Evolutionary conservation across 2,329 filamentous ascomycete genomes (phyloP).

Genomic region (Penicillium fuscoglaucum): DNA sequence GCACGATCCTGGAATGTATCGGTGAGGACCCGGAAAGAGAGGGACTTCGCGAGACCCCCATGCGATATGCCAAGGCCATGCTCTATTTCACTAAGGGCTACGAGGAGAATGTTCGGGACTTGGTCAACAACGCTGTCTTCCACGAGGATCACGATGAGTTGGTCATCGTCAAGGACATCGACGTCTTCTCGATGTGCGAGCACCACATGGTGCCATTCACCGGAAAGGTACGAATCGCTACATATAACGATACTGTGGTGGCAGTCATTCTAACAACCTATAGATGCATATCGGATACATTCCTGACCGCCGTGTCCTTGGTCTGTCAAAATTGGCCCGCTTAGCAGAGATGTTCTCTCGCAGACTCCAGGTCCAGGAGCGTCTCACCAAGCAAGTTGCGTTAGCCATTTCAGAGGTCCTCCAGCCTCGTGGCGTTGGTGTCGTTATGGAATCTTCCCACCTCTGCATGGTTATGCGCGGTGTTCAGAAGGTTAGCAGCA

Average conservation of each 20-base stretch:
- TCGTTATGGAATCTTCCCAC: conserved; percentile 96
- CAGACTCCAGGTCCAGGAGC: conserved; percentile 91
- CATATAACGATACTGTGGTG: neutral
- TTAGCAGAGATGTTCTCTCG: conserved; percentile 97
- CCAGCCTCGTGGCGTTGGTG: conserved; percentile 89
- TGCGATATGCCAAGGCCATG: conserved; percentile 91
- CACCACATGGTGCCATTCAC: conserved; percentile 96
- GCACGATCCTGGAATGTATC: conserved; percentile 65
- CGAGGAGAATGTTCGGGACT: conserved; percentile 86
- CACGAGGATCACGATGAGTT: conserved; percentile 96
- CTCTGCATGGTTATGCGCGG: conserved; percentile 99
- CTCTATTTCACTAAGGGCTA: conserved; percentile 96
- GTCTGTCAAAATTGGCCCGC: conserved; percentile 90
- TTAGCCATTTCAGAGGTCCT: conserved; percentile 90
- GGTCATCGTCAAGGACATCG: conserved; percentile 97
- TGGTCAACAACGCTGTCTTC: conserved; percentile 93
- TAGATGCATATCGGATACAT: conserved; percentile 99
- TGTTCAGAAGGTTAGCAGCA: conserved; percentile 85
- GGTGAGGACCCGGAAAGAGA: conserved; percentile 66
- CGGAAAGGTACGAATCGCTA: conserved; percentile 69
- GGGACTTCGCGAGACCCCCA: conserved; percentile 66
- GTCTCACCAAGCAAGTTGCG: conserved; percentile 93
- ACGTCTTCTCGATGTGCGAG: conserved; percentile 91
- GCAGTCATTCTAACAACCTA: conserved; percentile 13
- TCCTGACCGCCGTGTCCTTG: conserved; percentile 84